Percentiles rank a stretch among this genome's conserved stretches.
phyloP scores from a whole-genome alignment of 306 rosid species.

The Prunus padus region DNA sequence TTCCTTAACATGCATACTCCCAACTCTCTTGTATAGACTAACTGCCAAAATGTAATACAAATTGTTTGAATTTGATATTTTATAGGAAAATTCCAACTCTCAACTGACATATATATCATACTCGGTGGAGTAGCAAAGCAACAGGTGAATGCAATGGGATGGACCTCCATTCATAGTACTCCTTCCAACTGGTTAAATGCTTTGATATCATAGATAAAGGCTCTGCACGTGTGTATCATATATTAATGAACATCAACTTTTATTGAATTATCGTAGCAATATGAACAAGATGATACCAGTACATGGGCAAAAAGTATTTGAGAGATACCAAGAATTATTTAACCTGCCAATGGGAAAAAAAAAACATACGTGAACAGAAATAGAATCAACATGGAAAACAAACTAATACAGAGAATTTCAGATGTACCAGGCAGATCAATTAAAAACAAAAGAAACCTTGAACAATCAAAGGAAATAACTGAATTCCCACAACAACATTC shows the following conservation, averaged over 20 bases:
- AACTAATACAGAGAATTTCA: conserved; percentile 2
- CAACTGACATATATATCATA: conserved; percentile 37
- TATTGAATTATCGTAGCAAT: conserved; percentile 17
- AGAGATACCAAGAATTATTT: conserved; percentile 64
- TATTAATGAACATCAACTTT: conserved; percentile 12
- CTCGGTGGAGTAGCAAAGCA: conserved; percentile 92
- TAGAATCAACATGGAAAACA: conserved; percentile 5
- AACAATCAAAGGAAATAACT: conserved; percentile 41
- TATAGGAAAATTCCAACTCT: conserved; percentile 8
- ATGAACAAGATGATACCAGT: conserved; percentile 49
- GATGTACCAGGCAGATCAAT: conserved; percentile 2
- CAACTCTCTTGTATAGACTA: background rate
- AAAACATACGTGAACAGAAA: conserved; percentile 13
- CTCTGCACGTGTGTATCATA: conserved; percentile 48
- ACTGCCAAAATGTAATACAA: background rate
- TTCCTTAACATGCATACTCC: background rate
- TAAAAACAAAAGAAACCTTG: conserved; percentile 39
- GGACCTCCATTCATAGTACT: conserved; percentile 81
- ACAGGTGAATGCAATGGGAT: conserved; percentile 71
- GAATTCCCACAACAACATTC: conserved; percentile 71
- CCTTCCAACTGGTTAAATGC: conserved; percentile 65
- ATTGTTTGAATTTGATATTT: background rate
- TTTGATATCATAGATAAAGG: conserved; percentile 43
- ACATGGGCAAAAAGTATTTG: conserved; percentile 60
- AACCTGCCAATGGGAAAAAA: conserved; percentile 39